Percentiles rank a stretch among this genome's conserved stretches.
Conservation (phyloP, 2,329 filamentous ascomycete species). For the Ophiostoma sp. region DNA sequence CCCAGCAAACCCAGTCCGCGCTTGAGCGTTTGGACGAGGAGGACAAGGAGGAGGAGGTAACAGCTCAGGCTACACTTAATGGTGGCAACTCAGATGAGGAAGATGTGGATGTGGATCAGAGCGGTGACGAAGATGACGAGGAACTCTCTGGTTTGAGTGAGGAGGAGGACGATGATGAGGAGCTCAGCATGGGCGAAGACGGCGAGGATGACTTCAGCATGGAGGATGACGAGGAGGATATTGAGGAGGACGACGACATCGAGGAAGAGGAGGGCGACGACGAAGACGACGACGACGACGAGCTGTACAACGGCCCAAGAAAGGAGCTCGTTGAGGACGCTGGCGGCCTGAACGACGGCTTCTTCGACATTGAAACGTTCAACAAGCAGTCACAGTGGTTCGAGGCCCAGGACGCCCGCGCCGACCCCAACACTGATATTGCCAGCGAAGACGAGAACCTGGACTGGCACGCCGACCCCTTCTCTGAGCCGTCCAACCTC, state of each 20-base stretch:
- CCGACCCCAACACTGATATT: constrained; percentile 66
- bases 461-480: constrained; percentile 79
- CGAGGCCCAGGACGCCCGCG: constrained; percentile 75
- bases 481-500: constrained; percentile 36
- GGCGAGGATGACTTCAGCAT: constrained; percentile 32
- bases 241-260: constrained; percentile 29
- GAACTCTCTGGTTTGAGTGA: constrained; percentile 27
- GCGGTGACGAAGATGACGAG: constrained; percentile 30
- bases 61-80: constrained; percentile 32
- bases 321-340: constrained; percentile 64
- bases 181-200: constrained; percentile 28
- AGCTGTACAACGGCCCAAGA: constrained; percentile 43
- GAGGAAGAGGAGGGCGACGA: constrained; percentile 30
- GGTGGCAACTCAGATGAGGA: constrained; percentile 27
- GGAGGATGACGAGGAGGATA: constrained; percentile 30
- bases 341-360: constrained; percentile 88
- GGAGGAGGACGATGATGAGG: constrained; percentile 29
- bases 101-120: constrained; percentile 30
- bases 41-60: constrained; percentile 34
- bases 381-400: constrained; percentile 89
- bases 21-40: constrained; percentile 47
- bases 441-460: constrained; percentile 72
- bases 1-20: constrained; percentile 44
- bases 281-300: constrained; percentile 42
- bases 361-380: constrained; percentile 97